Evolutionary conservation across 768 basidiomycete genomes (phyloP), one percentile per base, ranked within the genome.

Genomic region (Lactifluus piperatus): DNA sequence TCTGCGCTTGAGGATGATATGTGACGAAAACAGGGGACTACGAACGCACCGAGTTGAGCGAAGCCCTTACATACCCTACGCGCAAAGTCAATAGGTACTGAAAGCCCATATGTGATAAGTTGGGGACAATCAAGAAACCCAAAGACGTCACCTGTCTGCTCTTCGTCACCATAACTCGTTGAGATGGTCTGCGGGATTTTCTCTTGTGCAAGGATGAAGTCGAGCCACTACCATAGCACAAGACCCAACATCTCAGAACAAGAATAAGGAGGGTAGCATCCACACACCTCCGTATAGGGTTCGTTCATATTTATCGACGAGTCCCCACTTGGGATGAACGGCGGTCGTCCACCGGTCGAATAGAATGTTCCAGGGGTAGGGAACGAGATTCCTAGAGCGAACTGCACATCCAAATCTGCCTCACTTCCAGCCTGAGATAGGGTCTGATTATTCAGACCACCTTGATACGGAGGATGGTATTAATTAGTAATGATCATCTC

Each of bases 141-240:
- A n/a, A 47, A 7, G 81, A 26, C 14, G 65, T 20, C 58, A 83
- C 84, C 79, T 27, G 84, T 82, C 66, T 85, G 85, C 57, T 89
- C 88, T 59, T 81, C 77, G 50, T 89, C 87, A 3, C 79, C 85
- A 66, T 88, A 89, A 62, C 83, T 85, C 0, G 84, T 88, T 0
- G 84, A 85, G 41, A 89, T 86, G 6, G 80, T 73, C 62, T 80
- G 76, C 10, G 86, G 84, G 3, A 77, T 69, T 32, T 74, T 68
- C 7, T 71, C 51, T 24, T 80, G 77, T 18, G 65, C 66, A 0
- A 81, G 71, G 18, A 87, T 68, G 55, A 79, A 83, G 44, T 84
- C 77, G n/a, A 88, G 72, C 86, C 86, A 88, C 74, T 36, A 11
- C 11, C 34, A 36, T 84, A 45, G 64, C 62, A 58, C 29, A 10